Evolutionary conservation across 1,284 basidiomycete species (phyloP).

Genomic region (Farysia itapuensis): DNA sequence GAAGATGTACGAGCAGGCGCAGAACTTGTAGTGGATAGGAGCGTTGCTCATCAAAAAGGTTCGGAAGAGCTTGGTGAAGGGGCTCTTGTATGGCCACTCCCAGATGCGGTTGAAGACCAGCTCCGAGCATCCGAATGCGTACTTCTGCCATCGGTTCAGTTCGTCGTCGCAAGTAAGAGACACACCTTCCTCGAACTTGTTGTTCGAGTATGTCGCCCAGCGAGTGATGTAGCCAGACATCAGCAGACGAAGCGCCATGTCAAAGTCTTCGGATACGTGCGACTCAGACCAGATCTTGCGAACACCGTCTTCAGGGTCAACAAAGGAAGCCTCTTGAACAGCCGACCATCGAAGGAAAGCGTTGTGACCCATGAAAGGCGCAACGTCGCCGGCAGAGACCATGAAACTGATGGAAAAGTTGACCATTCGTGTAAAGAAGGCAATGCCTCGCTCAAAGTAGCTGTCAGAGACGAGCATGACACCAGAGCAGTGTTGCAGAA

Average conservation of each 20-base stretch:
- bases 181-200: conserved; percentile 83
- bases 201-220: conserved; percentile 79
- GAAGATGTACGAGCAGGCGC: conserved; percentile 71
- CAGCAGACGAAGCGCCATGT: conserved; percentile 67
- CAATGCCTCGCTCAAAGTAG: conserved; percentile 83
- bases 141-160: conserved; percentile 83
- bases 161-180: conserved; percentile 74
- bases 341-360: conserved; percentile 83
- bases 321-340: conserved; percentile 74
- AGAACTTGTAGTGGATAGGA: conserved; percentile 73
- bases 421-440: conserved; percentile 66
- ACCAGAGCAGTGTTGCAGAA: conserved; percentile 77
- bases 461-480: conserved; percentile 83
- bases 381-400: conserved; percentile 54
- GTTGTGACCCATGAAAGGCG: conserved; percentile 85
- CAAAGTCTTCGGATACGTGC: conserved; percentile 82
- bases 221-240: conserved; percentile 70
- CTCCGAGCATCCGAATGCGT: conserved; percentile 70
- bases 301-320: conserved; percentile 69
- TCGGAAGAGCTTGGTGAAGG: conserved; percentile 75
- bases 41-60: conserved; percentile 69
- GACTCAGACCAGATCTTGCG: conserved; percentile 78
- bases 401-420: conserved; percentile 61
- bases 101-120: conserved; percentile 61
- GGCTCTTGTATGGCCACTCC: conserved; percentile 72